Conservation (phyloP, 2,329 filamentous ascomycete species). For the Aspergillus pseudonomiae region DNA sequence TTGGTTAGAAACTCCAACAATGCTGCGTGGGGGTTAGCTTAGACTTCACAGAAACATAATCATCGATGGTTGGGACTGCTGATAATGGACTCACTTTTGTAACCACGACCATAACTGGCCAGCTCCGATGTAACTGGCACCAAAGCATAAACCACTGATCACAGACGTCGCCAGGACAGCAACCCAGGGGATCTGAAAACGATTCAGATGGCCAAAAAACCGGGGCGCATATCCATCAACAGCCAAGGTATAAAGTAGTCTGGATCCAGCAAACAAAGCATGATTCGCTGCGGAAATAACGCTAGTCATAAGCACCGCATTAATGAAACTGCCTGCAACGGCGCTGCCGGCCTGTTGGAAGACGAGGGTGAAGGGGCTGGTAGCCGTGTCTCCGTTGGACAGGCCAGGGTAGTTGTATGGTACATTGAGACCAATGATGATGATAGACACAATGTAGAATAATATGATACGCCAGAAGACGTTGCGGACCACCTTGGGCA, state of each 20-base stretch:
- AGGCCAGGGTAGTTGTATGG: slow-evolving; percentile 58
- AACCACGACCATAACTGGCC: slow-evolving; percentile 69
- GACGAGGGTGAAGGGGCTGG: slow-evolving; percentile 63
- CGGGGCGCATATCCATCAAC: slow-evolving; percentile 59
- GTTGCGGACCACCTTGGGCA: slow-evolving; percentile 66
- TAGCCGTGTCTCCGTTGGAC: slow-evolving; percentile 46
- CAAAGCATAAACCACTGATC: slow-evolving; percentile 63
- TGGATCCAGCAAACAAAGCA: slow-evolving; percentile 59
- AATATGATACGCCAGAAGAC: slow-evolving; percentile 66
- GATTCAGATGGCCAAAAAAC: slow-evolving; percentile 55
- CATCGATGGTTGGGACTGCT: background rate
- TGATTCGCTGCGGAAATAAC: slow-evolving; percentile 63
- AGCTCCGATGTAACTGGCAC: slow-evolving; percentile 66
- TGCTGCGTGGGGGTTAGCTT: slow-evolving; percentile 36
- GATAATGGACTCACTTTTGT: slow-evolving; percentile 56
- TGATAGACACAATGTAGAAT: slow-evolving; percentile 56
- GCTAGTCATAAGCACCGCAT: slow-evolving; percentile 63
- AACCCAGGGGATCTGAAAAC: slow-evolving; percentile 57
- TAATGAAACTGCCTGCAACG: slow-evolving; percentile 61
- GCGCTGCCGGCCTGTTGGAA: slow-evolving; percentile 61
- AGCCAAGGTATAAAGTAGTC: slow-evolving; percentile 61
- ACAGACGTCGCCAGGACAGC: slow-evolving; percentile 58
- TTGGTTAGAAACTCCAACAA: slow-evolving; percentile 70
- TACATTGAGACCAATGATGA: slow-evolving; percentile 62
- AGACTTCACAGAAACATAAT: slow-evolving; percentile 1